Evolutionary conservation across 2,329 filamentous ascomycete species (phyloP), one percentile per base, ranked within the genome.

Genomic region (Aspergillus sojae): DNA sequence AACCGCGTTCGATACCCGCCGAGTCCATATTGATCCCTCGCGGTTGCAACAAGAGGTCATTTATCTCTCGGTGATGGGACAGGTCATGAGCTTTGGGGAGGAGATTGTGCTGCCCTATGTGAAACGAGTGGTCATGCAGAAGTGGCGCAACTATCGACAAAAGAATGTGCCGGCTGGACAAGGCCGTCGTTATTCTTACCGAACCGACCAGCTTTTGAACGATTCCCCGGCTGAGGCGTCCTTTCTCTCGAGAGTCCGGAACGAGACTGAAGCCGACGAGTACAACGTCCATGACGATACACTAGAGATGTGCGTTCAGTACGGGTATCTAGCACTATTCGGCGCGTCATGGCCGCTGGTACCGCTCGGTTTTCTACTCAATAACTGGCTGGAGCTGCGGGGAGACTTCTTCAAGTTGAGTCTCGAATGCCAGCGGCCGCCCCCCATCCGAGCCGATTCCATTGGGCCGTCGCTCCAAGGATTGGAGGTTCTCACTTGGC

Each of bases 331-430:
- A 0, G 90, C 91, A 0, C 85, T 98, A 11, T 98, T 98, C 78
- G 95, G 92, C 0, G 91, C 95, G 2, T 89, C 97, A 60, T 99
- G 95, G 95, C 95, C 95, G 0, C 82, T 98, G n/a, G 94, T 94
- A 0, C 90, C 91, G 2, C 85, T 93, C 62, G 94, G 91, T 1
- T 98, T 98, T 81, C 81, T 98, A 14, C 82, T 95, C 78, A 98
- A 98, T 81, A 96, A 98, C 80, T 98, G 94, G 93, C 82, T 99
- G 62, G 95, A 98, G 76, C 86, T 98, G 45, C 91, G 95, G 48
- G 92, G 92, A 0, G 95, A 99, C 74, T 94, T 94, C 2, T 86
- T 97, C 80, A 99, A 99, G 78, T 96, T 98, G 71, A 93, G 93
- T 61, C 85, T 93, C 55, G 91, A 94, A 77, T 94, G 92, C 83